These are phyloP conservation scores for Myriosclerotinia scirpicola DNA, from an alignment of 2,329 filamentous ascomycete species.

Conservation along the genomic window DNA sequence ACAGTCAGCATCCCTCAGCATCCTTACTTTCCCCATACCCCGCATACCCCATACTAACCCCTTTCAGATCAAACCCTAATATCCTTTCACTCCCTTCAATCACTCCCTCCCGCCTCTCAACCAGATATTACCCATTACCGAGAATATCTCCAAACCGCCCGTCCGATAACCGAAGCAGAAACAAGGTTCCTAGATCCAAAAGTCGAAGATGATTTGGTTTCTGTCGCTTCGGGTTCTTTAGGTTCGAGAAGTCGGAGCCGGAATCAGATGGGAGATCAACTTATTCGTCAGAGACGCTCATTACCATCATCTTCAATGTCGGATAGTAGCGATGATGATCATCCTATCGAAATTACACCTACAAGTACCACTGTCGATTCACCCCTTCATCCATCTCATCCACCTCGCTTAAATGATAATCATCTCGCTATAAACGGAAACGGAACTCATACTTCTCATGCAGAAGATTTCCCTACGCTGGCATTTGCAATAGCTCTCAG, in stretches of 20 bases:
- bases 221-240: conserved; percentile 30
- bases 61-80: conserved; percentile 56
- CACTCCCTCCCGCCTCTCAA: conserved; percentile 49
- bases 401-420: too few species aligned
- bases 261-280: conserved; percentile 21
- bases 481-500: conserved; percentile 52
- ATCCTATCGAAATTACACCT: background rate
- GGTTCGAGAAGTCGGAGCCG: background rate
- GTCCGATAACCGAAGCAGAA: conserved; percentile 59
- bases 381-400: conserved; percentile 22
- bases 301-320: conserved; percentile 9
- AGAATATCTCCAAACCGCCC: conserved; percentile 54
- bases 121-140: conserved; percentile 55
- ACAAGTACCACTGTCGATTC: background rate
- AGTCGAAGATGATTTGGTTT: conserved; percentile 37
- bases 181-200: conserved; percentile 38
- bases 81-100: conserved; percentile 56
- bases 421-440: too few species aligned
- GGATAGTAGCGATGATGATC: conserved; percentile 2
- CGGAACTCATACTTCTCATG: conserved; percentile 37
- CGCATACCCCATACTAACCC: background rate
- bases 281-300: conserved; percentile 19
- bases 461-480: conserved; percentile 38
- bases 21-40: conserved; percentile 1
- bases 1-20: conserved; percentile 52